Percentiles rank a stretch among this genome's conserved stretches.
Evolutionary conservation across 2,329 filamentous ascomycete genomes (phyloP).

Genomic region (Apiospora marii): DNA sequence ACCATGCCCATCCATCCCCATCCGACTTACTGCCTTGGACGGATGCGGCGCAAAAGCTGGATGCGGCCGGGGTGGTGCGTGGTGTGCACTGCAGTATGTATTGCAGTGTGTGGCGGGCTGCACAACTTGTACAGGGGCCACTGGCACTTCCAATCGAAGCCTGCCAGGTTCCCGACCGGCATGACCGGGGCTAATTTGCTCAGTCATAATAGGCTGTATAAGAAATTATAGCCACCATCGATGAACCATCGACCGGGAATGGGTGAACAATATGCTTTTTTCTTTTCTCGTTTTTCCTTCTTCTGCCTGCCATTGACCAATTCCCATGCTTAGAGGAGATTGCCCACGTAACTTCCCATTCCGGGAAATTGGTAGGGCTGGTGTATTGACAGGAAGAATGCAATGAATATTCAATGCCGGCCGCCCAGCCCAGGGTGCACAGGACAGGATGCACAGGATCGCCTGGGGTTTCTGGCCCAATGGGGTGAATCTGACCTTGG

Average conservation of each 20-base stretch:
- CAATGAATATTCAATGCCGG: slow-evolving; percentile 17
- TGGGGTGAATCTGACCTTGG: slow-evolving; percentile 39
- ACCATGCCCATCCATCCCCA: background rate
- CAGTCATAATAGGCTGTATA: slow-evolving; percentile 18
- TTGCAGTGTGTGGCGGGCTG: background rate
- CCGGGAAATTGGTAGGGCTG: slow-evolving; percentile 18
- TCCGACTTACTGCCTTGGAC: background rate
- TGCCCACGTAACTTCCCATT: background rate
- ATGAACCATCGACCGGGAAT: slow-evolving; percentile 3
- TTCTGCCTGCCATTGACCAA: background rate
- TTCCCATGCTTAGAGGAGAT: slow-evolving; percentile 3
- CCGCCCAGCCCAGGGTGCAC: too few species aligned
- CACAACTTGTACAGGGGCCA: slow-evolving; percentile 1
- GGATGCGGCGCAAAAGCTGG: slow-evolving; percentile 7
- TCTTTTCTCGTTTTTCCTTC: background rate
- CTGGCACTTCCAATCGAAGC: slow-evolving; percentile 5
- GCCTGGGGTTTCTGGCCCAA: background rate
- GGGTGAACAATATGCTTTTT: background rate
- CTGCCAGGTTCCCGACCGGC: slow-evolving; percentile 18
- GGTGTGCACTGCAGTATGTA: background rate
- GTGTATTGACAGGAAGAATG: slow-evolving; percentile 2
- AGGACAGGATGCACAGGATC: background rate
- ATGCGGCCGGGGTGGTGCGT: background rate
- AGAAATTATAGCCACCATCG: slow-evolving; percentile 12
- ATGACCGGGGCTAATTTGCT: slow-evolving; percentile 21